phyloP scores from a whole-genome alignment of 2,329 filamentous ascomycete species.

The Pleoardoris graminearum region DNA sequence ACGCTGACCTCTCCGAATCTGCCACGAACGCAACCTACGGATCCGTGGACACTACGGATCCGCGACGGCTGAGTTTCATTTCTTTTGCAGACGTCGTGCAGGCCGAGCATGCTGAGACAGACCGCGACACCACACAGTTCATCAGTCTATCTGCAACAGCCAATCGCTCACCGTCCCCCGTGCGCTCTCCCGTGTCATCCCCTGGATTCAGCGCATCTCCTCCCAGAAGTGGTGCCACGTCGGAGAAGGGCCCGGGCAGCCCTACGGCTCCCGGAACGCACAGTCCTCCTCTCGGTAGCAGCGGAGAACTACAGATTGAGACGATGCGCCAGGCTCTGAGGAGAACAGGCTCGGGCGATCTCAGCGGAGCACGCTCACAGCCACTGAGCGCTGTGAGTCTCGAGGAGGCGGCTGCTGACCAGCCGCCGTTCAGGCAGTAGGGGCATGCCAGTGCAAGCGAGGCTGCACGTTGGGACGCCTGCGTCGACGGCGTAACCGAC shows the following conservation, averaged over 20 bases:
- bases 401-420: conserved; percentile 42
- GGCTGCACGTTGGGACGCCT: background rate
- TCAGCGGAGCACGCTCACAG: conserved; percentile 54
- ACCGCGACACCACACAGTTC: conserved; percentile 71
- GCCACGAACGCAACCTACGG: conserved; percentile 77
- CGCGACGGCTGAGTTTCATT: conserved; percentile 88
- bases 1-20: conserved; percentile 33
- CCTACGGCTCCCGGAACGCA: conserved; percentile 57
- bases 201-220: conserved; percentile 70
- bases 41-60: conserved; percentile 74
- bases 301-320: conserved; percentile 81
- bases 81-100: conserved; percentile 96
- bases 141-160: conserved; percentile 66
- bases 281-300: conserved; percentile 55
- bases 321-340: conserved; percentile 90
- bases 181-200: conserved; percentile 77
- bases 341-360: conserved; percentile 81
- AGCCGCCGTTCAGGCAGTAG: conserved; percentile 34
- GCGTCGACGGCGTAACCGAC: background rate
- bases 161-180: conserved; percentile 74
- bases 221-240: conserved; percentile 74
- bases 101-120: conserved; percentile 71
- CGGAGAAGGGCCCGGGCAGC: conserved; percentile 70
- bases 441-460: background rate
- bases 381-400: conserved; percentile 45